Base-by-base conservation (phyloP, 2,329 filamentous ascomycete genomes). In the Periconia sp. region DNA sequence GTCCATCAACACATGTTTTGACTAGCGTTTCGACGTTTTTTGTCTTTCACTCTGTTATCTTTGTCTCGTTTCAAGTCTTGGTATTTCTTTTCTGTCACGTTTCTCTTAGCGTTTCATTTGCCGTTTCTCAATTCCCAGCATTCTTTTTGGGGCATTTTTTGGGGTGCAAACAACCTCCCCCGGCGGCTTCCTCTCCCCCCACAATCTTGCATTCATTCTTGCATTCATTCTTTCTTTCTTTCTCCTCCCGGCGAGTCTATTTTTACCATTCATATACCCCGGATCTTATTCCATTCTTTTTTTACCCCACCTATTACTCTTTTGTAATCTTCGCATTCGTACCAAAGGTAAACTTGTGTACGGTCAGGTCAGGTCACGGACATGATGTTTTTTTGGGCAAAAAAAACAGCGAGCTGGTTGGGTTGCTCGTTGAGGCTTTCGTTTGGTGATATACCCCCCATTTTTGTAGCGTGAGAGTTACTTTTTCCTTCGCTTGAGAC, bases 241-340 rank as follows among this genome's bases (percentile, higher is more conserved):
- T 17, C 13, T 11, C 19, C 15, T 4, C 19, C 13, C 9, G 12
- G 7, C 13, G 28, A 3, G 11, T 5, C 28, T 23, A 17, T 16
- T 26, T 36, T 13, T 36, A 13, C 19, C 12, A 25, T 36, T 13
- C 18, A 31, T 36, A 36, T 36, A 36, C 34, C 34, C 34, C 34
- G 34, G 34, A 36, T 36, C 11, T 26, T 11, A n/a, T n/a, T n/a
- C 21, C n/a, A 36, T 36, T 24, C 34, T 25, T 36, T 24, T n/a
- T n/a, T n/a, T n/a, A n/a, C n/a, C n/a, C n/a, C n/a, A n/a, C n/a
- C n/a, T n/a, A n/a, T n/a, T 31, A 11, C 13, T 22, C 25, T 21
- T 15, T 22, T 36, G 31, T 30, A 15, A 29, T 43, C 13, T 18
- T 31, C 21, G 13, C 19, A 16, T 25, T 34, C n/a, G 23, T 36